phyloP scores from a whole-genome alignment of 192 early-diverging fungal genomes.

The Jimgerdemannia flammicorona region DNA sequence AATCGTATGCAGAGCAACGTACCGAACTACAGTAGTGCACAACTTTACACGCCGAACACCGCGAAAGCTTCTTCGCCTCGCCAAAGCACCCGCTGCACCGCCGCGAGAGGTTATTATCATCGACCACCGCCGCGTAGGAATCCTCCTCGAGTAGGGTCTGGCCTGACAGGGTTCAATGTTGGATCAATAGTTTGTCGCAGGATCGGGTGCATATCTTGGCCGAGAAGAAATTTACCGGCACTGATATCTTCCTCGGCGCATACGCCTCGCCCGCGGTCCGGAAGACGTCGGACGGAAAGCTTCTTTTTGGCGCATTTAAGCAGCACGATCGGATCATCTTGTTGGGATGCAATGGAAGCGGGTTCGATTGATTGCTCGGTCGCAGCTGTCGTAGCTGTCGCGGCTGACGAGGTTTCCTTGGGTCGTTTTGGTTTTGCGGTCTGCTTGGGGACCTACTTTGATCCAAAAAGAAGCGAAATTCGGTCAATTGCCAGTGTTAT shows the following conservation, averaged over 20 bases:
- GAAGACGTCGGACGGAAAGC: background rate
- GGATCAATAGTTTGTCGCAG: background rate
- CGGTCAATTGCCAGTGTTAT: no score
- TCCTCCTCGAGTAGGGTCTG: conserved; percentile 11
- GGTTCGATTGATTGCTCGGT: no score
- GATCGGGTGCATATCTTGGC: no score
- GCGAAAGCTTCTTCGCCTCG: background rate
- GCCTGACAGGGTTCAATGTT: background rate
- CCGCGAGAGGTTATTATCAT: conserved; percentile 9
- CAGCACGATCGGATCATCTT: background rate
- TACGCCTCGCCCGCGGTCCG: conserved; percentile 8
- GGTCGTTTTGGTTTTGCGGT: no score
- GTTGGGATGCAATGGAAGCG: background rate
- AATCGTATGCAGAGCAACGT: conserved; percentile 10
- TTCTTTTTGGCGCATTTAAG: background rate
- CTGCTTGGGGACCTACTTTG: no score
- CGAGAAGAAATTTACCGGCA: background rate
- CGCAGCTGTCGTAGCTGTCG: no score
- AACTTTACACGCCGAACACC: background rate
- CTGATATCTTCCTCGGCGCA: conserved; percentile 3
- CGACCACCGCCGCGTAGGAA: conserved; percentile 13
- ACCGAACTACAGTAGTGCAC: background rate
- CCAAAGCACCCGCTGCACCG: conserved; percentile 14
- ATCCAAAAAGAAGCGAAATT: no score
- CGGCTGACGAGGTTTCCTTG: no score